Evolutionary conservation across 2,329 filamentous ascomycete genomes (phyloP).

Genomic region (Pochonia chlamydosporia): DNA sequence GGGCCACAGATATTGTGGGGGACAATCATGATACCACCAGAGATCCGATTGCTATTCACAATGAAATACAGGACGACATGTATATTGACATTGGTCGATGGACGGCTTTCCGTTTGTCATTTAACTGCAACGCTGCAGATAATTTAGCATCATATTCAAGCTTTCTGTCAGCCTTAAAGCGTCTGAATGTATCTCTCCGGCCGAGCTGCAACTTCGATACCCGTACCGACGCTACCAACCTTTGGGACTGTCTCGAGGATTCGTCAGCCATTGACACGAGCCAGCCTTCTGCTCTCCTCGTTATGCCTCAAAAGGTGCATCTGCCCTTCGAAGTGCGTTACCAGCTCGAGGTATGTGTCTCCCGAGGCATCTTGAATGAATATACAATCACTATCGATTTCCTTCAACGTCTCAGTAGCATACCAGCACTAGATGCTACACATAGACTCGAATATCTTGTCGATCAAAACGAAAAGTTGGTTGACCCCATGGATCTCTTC

Average conservation of each 20-base stretch:
- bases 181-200: constrained; percentile 64
- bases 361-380: constrained; percentile 69
- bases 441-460: constrained; percentile 70
- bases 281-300: constrained; percentile 23
- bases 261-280: constrained; percentile 7
- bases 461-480: constrained; percentile 55
- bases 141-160: constrained; percentile 12
- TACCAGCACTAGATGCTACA: constrained; percentile 44
- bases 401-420: constrained; percentile 50
- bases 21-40: constrained; percentile 24
- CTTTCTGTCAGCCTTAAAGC: constrained; percentile 52
- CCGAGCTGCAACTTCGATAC: constrained; percentile 34
- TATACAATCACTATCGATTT: constrained; percentile 66
- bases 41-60: constrained; percentile 33
- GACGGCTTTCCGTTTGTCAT: constrained; percentile 45
- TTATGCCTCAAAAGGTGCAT: constrained; percentile 14
- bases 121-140: constrained; percentile 24
- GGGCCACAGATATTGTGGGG: constrained; percentile 40
- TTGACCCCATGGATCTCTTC: constrained; percentile 70
- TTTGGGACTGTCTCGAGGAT: constrained; percentile 28
- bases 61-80: constrained; percentile 23
- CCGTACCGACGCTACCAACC: constrained; percentile 14
- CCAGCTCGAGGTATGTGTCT: constrained; percentile 91
- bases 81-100: constrained; percentile 51
- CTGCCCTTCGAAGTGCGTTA: constrained; percentile 74